Base-by-base conservation (phyloP, 768 basidiomycete genomes). In the Galerina sulciceps region DNA sequence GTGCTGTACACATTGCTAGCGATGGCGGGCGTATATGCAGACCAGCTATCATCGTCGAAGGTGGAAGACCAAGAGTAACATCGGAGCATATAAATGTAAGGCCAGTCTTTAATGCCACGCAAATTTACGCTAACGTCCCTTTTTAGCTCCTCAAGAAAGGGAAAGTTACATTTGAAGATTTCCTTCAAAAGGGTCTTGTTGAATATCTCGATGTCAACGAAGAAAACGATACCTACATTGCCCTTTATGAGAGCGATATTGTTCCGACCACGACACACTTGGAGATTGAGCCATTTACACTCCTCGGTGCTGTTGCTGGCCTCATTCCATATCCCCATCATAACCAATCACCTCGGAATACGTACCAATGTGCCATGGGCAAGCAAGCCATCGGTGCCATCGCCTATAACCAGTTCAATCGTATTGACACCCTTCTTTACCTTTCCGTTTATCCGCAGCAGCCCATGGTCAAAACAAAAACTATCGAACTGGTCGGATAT, bases 301-400 rank as follows among this genome's bases (percentile, higher is more conserved):
- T 99, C 59, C 86, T 99, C 11, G 97, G 97, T 13, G 97, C 95
- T 37, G 97, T 99, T 47, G 97, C 97, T 4, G 97, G 97, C 45
- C 85, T 99, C 23, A 99, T 99, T 69, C 97, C 97, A 11, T 99
- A 99, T 71, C 97, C 97, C 1, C 97, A 99, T 71, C 97, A 99
- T 73, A 99, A 99, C 69, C 97, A 99, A 70, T 99, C 97, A 4
- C 97, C 97, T 2, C 90, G 97, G 54, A 99, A 99, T 69, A 99
- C 97, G 10, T 99, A 99, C 72, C 96, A 99, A 78, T 99, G 96
- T 69, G 96, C 96, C 55, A 99, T 99, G 96, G 96, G 97, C 54
- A 99, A 99, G 79, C 97, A 99, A 79, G 96, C 97, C 2, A 99
- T 99, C 62, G 97, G 97, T 18, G 96, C 96, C 11, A 99, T 99